A percentile compares a stretch with the other conserved stretches of the same genome.
phyloP scores from a whole-genome alignment of 169 alveolate genomes.

The Plasmodium fragile region DNA sequence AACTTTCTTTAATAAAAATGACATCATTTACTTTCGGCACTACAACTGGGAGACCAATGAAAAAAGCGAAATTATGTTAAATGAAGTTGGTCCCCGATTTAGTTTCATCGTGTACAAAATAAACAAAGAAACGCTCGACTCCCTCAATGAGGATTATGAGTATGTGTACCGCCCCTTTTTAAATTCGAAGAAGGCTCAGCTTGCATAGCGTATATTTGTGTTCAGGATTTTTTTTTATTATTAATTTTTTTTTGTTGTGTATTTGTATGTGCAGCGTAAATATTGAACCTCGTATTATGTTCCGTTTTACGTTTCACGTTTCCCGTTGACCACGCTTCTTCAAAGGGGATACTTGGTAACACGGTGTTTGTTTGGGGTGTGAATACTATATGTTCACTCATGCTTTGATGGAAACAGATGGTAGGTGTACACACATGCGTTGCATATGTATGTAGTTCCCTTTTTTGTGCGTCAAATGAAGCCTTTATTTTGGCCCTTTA shows the following conservation, averaged over 20 bases:
- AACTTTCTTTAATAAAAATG: slow-evolving; percentile 93
- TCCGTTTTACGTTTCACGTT: not conserved
- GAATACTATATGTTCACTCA: not conserved
- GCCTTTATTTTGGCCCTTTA: not conserved
- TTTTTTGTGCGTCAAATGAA: not conserved
- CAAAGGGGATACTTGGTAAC: not conserved
- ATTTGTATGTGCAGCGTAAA: too few relatives aligned
- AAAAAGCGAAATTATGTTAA: slow-evolving; percentile 89
- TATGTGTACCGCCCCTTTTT: slow-evolving; percentile 98
- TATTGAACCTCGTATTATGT: not conserved
- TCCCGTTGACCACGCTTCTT: not conserved
- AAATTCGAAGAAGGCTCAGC: slow-evolving; percentile 92
- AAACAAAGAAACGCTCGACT: slow-evolving; percentile 97
- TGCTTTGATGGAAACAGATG: not conserved
- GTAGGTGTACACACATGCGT: not conserved
- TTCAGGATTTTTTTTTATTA: not conserved
- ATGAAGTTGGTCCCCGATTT: slow-evolving; percentile 97
- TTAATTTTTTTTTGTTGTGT: not conserved
- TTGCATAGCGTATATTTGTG: slow-evolving; percentile 40
- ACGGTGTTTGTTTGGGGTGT: not conserved
- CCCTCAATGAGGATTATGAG: slow-evolving; percentile 96
- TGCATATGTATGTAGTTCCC: not conserved
- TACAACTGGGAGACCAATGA: slow-evolving; percentile 90
- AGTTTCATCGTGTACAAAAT: slow-evolving; percentile 95
- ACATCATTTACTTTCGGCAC: slow-evolving; percentile 94